Evolutionary conservation across 1,284 basidiomycete genomes (phyloP), one percentile per base, ranked within the genome.

Genomic region (Microstroma glucosiphilum): DNA sequence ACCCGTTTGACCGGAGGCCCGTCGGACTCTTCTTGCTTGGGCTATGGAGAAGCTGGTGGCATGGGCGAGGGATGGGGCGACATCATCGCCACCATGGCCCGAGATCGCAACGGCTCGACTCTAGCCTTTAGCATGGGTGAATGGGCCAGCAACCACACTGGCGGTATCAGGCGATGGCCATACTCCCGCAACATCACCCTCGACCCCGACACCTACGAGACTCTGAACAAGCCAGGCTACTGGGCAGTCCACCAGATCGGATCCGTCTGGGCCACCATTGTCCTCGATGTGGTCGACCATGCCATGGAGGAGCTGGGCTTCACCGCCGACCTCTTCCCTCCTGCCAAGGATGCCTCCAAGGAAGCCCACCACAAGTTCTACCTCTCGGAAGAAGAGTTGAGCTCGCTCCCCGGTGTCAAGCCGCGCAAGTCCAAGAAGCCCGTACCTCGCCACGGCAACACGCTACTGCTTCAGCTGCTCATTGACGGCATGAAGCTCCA

Each of bases 1-100:
- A 97, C 91, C 3, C 89, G 93, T 76, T 81, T 96, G 64, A 96
- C 93, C 17, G 93, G 93, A 80, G 93, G 93, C 2, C 92, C 93
- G 0, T 84, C 86, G 67, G 92, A 96, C 83, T 92, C 89, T 54
- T 89, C 89, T 8, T 74, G 72, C 59, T 86, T 96, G 65, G 92
- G 91, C 15, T 96, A 90, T 88, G 92, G 92, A 59, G 92, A 97
- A 82, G 86, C 88, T 19, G 93, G 93, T 49, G 94, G 93, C 53
- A 96, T 96, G 92, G 93, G 80, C 40, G 80, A 80, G 61, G 92
- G 90, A 17, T 91, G 90, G 90, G 90, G 90, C 71, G 86, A 85
- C 84, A 71, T 63, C 80, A 81, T 61, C 25, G 70, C 68, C 21
- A 60, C 63, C 19, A 56, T 62, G 4, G 89, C 93, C 75, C 86